Evolutionary conservation across 768 basidiomycete species (phyloP), one percentile per base, ranked within the genome.

Genomic region (Termitomyces sp.): DNA sequence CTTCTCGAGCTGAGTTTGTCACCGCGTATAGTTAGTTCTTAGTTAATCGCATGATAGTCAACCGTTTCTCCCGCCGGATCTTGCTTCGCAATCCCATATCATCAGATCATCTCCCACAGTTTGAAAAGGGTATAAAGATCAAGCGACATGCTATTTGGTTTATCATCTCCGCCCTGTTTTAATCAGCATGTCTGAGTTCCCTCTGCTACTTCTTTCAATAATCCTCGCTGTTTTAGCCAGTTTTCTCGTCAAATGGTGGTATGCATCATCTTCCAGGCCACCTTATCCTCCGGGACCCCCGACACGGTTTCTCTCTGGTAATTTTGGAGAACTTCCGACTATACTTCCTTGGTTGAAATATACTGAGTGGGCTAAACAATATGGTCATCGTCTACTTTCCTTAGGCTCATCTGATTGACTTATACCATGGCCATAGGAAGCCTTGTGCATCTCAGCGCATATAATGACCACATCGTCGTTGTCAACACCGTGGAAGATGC

Each of bases 341-440:
- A 22, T 5, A 17, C 22, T 45, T 45, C 43, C 51, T 24, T 53
- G 43, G 51, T 19, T 53, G 7, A 53, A 11, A n/a, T 45, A 44
- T 17, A 26, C 32, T 0, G 51, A 53, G 11, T 53, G 51, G 51
- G 51, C 51, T 7, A 53, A 53, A 19, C 30, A 53, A 35, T 53
- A 53, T 14, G 51, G 51, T 37, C 43, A 45, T 6, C 11, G 26
- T 11, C 14, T 5, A 37, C 35, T 37, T 42, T 22, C 2, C 21
- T 35, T 15, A 42, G 4, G 19, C 2, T 19, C 9, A 19, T 21
- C 9, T 17, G 2, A 5, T 15, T 28, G 17, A 21, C 14, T 1
- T 1, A n/a, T 14, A 6, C 24, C 19, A 21, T 32, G 14, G 14
- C n/a, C n/a, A 15, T 32, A 45, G 52, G 53, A 10, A 19, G 22